Percentiles rank a stretch among this genome's conserved stretches.
phyloP scores from a whole-genome alignment of 23 red algal genomes.

The Gracilaria gracilis region DNA sequence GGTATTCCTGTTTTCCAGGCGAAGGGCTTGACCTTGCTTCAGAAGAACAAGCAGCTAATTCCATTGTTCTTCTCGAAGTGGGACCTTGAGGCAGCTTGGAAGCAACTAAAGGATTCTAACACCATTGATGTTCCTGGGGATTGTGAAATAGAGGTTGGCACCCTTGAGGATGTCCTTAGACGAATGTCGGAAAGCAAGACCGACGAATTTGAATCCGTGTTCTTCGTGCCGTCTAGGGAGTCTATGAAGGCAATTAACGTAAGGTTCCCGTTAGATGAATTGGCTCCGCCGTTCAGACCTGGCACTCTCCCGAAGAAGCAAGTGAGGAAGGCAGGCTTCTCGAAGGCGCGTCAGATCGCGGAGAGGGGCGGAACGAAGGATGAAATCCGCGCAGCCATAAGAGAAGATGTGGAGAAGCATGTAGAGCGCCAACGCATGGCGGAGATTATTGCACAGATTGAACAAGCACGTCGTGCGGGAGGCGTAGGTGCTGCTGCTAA shows the following conservation, averaged over 20 bases:
- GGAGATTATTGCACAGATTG: conserved; percentile 73
- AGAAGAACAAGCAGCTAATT: conserved; percentile 89
- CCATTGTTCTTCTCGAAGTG: conserved; percentile 98
- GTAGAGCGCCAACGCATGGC: conserved; percentile 67
- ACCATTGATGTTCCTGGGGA: conserved; percentile 74
- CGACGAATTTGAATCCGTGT: conserved; percentile 84
- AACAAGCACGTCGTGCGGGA: conserved; percentile 55
- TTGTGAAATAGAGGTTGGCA: conserved; percentile 97
- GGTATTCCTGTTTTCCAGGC: conserved; percentile 99
- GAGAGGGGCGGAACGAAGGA: conserved; percentile 78
- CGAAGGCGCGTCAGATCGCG: conserved; percentile 74
- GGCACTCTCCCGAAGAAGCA: conserved; percentile 11
- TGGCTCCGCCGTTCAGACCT: conserved; percentile 43
- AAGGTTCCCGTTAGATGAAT: conserved; percentile 89
- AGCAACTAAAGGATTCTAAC: conserved; percentile 75
- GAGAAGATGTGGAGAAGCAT: conserved; percentile 66
- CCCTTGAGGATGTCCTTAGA: conserved; percentile 94
- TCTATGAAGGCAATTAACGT: conserved; percentile 78
- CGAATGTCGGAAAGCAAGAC: conserved; percentile 92
- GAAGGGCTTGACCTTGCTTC: conserved; percentile 93
- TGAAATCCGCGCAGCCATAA: conserved; percentile 81
- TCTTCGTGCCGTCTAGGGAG: conserved; percentile 95
- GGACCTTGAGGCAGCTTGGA: conserved; percentile 94
- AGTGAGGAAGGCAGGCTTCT: conserved; percentile 62
- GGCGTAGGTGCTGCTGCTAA: conserved; percentile 6